These are phyloP conservation scores for Cucumis cinereus DNA, from an alignment of 306 rosid species.

Conservation along the genomic window DNA sequence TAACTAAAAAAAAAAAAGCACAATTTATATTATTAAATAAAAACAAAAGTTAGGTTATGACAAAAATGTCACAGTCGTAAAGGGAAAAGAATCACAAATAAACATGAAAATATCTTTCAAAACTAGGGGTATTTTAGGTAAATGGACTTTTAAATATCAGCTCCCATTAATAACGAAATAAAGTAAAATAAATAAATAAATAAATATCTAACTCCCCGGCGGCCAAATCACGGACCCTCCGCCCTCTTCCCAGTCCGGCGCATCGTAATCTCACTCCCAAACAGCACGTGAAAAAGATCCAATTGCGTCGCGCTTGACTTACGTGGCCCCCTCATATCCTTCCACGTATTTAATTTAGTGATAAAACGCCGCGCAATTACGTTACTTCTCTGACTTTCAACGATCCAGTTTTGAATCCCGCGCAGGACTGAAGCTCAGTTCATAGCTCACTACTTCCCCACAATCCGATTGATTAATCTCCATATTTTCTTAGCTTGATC, in stretches of 20 bases:
- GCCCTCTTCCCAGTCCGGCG: background rate
- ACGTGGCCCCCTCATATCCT: background rate
- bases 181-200: background rate
- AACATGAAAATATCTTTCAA: background rate
- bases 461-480: background rate
- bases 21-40: background rate
- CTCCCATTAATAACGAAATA: background rate
- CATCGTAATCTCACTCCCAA: background rate
- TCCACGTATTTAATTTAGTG: background rate
- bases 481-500: background rate
- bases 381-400: background rate
- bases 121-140: background rate
- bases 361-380: constrained; percentile 5
- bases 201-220: background rate
- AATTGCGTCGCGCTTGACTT: background rate
- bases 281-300: background rate
- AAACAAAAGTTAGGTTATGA: background rate
- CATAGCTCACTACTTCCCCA: background rate
- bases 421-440: background rate
- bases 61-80: background rate
- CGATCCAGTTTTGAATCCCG: background rate
- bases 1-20: no score
- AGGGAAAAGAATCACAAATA: background rate
- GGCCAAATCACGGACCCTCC: constrained; percentile 1
- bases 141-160: background rate